Conservation (phyloP, 768 basidiomycete genomes). For the Macrolepiota albuminosa region DNA sequence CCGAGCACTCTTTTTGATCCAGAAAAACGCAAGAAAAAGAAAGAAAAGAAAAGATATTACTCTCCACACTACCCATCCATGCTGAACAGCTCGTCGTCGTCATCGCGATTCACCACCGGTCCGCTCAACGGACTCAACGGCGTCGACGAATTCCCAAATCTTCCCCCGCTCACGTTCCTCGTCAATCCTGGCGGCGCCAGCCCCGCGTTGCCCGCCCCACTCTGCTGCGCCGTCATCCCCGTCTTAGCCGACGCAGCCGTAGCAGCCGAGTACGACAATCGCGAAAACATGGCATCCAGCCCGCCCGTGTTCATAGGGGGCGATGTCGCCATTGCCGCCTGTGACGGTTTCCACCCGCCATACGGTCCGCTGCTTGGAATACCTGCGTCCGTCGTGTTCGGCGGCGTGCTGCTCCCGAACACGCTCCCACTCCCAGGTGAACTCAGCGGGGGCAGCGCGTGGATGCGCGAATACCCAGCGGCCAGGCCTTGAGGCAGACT, state of each 20-base stretch:
- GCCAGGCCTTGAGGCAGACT: constrained; percentile 90
- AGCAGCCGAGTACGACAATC: constrained; percentile 51
- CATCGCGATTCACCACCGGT: constrained; percentile 51
- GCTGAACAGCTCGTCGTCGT: constrained; percentile 65
- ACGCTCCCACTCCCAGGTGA: constrained; percentile 26
- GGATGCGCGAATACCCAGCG: constrained; percentile 85
- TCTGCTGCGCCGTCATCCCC: constrained; percentile 16
- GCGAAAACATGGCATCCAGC: constrained; percentile 52
- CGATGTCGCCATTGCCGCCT: constrained; percentile 12
- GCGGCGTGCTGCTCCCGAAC: constrained; percentile 16
- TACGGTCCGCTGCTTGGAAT: constrained; percentile 23
- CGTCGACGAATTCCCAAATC: constrained; percentile 26
- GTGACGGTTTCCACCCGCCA: constrained; percentile 20
- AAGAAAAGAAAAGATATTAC: neutral
- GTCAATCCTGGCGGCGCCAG: constrained; percentile 32
- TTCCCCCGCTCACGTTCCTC: constrained; percentile 32
- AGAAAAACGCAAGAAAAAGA: neutral
- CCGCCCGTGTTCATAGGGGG: constrained; percentile 14
- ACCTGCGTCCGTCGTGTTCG: constrained; percentile 2
- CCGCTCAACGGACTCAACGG: constrained; percentile 58
- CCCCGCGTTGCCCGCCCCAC: constrained; percentile 16
- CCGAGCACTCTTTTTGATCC: constrained; percentile 3
- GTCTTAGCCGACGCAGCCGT: constrained; percentile 14
- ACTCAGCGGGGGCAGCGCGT: constrained; percentile 53
- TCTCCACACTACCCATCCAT: constrained; percentile 45